Evolutionary conservation across 768 basidiomycete genomes (phyloP), one percentile per base, ranked within the genome.

Genomic region (Mycena latifolia): DNA sequence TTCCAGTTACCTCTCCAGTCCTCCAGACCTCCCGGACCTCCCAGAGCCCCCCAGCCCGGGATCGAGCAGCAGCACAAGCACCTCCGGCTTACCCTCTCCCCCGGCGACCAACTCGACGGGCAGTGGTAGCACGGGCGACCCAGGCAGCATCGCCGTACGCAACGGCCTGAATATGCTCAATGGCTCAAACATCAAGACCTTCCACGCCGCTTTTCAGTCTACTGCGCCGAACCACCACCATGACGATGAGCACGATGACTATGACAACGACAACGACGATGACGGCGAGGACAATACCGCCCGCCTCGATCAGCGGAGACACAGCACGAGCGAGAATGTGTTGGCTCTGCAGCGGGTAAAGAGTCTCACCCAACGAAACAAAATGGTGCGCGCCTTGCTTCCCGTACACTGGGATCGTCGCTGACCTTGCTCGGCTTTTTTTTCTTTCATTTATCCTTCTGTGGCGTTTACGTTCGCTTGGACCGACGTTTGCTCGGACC

Each of bases 101-200:
- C 93, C 93, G 46, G 92, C 92, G 28, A 92, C 93, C 22, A 94
- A 93, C 74, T 94, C 92, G 14, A 93, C 92, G 2, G 92, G 91
- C 35, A 93, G 92, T 75, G 91, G 91, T 39, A 92, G 91, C 71
- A 89, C 87, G 5, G 89, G 89, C 46, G 89, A 89, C 77, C 84
- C 84, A 50, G 80, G 77, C 55, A 85, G 82, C 65, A 78, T 80
- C 57, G 78, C 78, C 29, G 43, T 79, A 9, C 78, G 82, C 27
- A 65, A 63, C 61, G 60, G 60, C 22, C 55, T 53, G 70, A 79
- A 77, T 66, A 85, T 84, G 79, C 73, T 79, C 66, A 79, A 80
- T 77, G 80, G 79, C 62, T 69, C 69, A 50, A 75, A 82, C 53
- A 78, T 81, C 66, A 83, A 76, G 66, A 65, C 71, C 50, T 79